A percentile compares a stretch with the other conserved stretches of the same genome.
Conservation (phyloP, 2,329 filamentous ascomycete species). For the Magnaporthiopsis incrustans region DNA sequence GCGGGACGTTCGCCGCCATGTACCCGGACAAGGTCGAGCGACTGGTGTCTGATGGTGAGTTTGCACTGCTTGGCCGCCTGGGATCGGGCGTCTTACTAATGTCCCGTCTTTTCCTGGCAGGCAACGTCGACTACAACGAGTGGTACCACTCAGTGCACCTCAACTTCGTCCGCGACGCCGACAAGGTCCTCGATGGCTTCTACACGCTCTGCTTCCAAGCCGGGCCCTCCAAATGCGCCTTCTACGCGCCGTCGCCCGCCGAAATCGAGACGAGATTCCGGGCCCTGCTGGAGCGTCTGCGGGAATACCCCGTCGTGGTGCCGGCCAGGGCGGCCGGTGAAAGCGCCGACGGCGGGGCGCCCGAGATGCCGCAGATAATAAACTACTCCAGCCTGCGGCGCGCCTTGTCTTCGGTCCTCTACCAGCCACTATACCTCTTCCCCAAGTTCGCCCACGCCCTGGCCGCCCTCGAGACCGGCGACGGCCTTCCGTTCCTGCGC, state of each 20-base stretch:
- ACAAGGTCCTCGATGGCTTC: conserved; percentile 44
- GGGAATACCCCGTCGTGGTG: conserved; percentile 34
- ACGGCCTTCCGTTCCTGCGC: conserved; percentile 35
- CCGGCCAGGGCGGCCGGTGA: conserved; percentile 18
- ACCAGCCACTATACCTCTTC: conserved; percentile 35
- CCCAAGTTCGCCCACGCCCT: conserved; percentile 33
- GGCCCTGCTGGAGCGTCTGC: conserved; percentile 31
- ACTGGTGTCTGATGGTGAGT: conserved; percentile 39
- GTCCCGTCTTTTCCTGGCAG: conserved; percentile 4
- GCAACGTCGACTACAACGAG: conserved; percentile 46
- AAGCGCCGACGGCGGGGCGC: conserved; percentile 16
- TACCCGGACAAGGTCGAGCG: conserved; percentile 42
- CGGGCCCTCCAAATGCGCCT: conserved; percentile 37
- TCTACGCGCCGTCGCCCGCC: conserved; percentile 28
- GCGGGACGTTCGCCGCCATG: conserved; percentile 42
- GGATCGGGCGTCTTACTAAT: neutral
- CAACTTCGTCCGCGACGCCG: conserved; percentile 44
- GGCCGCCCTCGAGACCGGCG: conserved; percentile 32
- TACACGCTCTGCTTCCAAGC: conserved; percentile 45
- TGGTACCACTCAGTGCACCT: conserved; percentile 38
- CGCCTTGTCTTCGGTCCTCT: conserved; percentile 33
- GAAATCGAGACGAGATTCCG: conserved; percentile 31
- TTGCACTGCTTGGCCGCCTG: no score
- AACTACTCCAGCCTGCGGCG: conserved; percentile 40
- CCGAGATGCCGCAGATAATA: conserved; percentile 38